phyloP scores from a whole-genome alignment of 2,329 filamentous ascomycete species.

The Calonectria henricotiae region DNA sequence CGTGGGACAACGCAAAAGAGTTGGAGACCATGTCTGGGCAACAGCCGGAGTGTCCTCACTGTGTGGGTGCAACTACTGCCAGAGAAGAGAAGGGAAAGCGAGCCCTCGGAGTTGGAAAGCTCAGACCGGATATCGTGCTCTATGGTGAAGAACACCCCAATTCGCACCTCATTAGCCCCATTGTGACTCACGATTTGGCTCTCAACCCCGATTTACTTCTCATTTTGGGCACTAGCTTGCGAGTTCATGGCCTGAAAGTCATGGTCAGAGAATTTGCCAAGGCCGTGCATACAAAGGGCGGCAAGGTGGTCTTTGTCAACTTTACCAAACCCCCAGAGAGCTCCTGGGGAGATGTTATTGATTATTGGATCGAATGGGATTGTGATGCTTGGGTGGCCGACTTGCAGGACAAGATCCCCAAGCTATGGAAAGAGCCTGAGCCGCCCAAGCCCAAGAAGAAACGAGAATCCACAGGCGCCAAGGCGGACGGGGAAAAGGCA shows the following conservation, averaged over 20 bases:
- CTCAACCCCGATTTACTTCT: slow-evolving; percentile 78
- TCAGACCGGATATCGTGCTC: slow-evolving; percentile 81
- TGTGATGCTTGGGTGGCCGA: slow-evolving; percentile 82
- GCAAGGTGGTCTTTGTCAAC: slow-evolving; percentile 82
- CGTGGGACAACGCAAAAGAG: slow-evolving; percentile 74
- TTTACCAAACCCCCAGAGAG: slow-evolving; percentile 81
- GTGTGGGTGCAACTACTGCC: slow-evolving; percentile 74
- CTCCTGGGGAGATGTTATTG: slow-evolving; percentile 81
- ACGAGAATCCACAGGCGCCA: slow-evolving; percentile 52
- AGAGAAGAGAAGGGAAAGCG: slow-evolving; percentile 78
- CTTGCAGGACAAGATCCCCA: slow-evolving; percentile 72
- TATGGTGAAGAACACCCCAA: slow-evolving; percentile 83
- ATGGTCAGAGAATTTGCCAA: slow-evolving; percentile 82
- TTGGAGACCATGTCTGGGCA: slow-evolving; percentile 74
- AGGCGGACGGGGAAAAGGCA: slow-evolving; percentile 50
- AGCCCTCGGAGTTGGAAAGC: slow-evolving; percentile 77
- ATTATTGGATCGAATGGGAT: slow-evolving; percentile 84
- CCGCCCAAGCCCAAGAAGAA: slow-evolving; percentile 62
- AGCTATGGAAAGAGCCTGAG: slow-evolving; percentile 72
- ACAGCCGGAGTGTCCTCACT: slow-evolving; percentile 79
- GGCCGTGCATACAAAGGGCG: slow-evolving; percentile 77
- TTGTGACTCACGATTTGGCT: slow-evolving; percentile 78
- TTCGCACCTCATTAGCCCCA: slow-evolving; percentile 77
- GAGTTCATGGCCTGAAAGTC: slow-evolving; percentile 80
- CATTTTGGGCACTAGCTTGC: slow-evolving; percentile 80